Conservation (phyloP, 805 yeast genomes). For the Zygotorulaspora chibaensis region DNA sequence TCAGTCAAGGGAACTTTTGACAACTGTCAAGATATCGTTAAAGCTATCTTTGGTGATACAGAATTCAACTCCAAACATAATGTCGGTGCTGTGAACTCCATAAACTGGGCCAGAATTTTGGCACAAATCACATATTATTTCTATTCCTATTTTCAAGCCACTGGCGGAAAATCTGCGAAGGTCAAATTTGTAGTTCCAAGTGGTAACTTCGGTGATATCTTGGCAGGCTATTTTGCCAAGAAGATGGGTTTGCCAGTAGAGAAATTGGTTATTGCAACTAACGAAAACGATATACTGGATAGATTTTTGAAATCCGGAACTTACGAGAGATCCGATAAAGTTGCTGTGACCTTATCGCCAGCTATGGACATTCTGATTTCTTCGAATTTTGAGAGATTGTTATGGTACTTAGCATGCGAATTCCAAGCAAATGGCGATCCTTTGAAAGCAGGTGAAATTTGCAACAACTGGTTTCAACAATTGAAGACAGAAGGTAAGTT, state of each 20-base stretch:
- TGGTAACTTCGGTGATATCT: conserved; percentile 97
- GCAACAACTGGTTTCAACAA: conserved; percentile 72
- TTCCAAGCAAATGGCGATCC: conserved; percentile 46
- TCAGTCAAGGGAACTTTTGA: conserved; percentile 96
- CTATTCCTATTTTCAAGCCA: conserved; percentile 77
- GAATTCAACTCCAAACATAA: conserved; percentile 87
- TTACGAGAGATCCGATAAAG: conserved; percentile 72
- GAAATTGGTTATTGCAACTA: conserved; percentile 87
- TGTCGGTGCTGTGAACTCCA: conserved; percentile 96
- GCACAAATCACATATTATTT: conserved; percentile 98
- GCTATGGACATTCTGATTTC: conserved; percentile 98
- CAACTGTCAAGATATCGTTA: conserved; percentile 96
- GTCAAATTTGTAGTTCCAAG: conserved; percentile 91
- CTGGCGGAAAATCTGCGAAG: conserved; percentile 39
- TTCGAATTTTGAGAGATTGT: conserved; percentile 90
- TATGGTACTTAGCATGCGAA: conserved; percentile 89
- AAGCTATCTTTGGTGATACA: conserved; percentile 83
- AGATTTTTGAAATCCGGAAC: conserved; percentile 85
- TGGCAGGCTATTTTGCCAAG: conserved; percentile 93
- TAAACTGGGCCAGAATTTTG: conserved; percentile 97
- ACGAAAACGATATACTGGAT: conserved; percentile 90
- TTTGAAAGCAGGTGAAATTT: conserved; percentile 69
- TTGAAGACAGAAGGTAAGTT: conserved; percentile 76
- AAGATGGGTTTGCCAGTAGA: conserved; percentile 93
- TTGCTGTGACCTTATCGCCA: conserved; percentile 87